phyloP scores from a whole-genome alignment of 2,329 filamentous ascomycete species.

The Magnaporthiopsis incrustans region DNA sequence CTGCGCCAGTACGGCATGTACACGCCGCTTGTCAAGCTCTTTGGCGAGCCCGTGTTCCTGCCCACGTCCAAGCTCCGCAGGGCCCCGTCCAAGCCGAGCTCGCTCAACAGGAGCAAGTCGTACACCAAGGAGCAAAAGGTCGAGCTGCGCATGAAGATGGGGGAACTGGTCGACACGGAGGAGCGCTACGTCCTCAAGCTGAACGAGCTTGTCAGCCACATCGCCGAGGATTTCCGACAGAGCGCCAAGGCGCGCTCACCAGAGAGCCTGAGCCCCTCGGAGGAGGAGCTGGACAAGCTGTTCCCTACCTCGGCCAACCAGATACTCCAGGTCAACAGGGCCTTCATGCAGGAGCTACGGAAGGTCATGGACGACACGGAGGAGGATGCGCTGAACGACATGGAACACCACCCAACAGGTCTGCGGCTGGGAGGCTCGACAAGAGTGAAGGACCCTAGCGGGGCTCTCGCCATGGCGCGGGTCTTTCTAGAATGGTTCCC shows the following conservation, averaged over 20 bases:
- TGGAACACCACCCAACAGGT: conserved; percentile 46
- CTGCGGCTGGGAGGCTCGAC: conserved; percentile 35
- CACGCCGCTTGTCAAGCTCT: conserved; percentile 64
- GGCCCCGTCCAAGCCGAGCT: conserved; percentile 78
- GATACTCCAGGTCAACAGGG: conserved; percentile 74
- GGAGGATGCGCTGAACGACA: conserved; percentile 67
- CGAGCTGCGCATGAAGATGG: conserved; percentile 78
- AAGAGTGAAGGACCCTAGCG: conserved; percentile 62
- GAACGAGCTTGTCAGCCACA: conserved; percentile 70
- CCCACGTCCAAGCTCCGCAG: conserved; percentile 78
- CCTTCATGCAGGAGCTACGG: conserved; percentile 70
- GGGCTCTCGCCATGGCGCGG: conserved; percentile 69
- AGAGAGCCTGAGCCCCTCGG: conserved; percentile 62
- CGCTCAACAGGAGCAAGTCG: conserved; percentile 67
- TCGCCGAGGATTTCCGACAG: conserved; percentile 72
- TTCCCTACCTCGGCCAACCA: conserved; percentile 75
- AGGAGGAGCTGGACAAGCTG: conserved; percentile 63
- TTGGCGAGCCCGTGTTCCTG: conserved; percentile 79
- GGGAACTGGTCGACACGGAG: conserved; percentile 86
- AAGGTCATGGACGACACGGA: conserved; percentile 76
- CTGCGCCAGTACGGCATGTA: conserved; percentile 69
- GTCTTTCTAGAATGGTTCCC: conserved; percentile 88
- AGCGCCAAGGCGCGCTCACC: conserved; percentile 52
- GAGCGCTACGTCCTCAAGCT: conserved; percentile 88
- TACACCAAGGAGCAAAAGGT: conserved; percentile 79